Conservation (phyloP, 345 rosid genomes). For the Ricinus communis region DNA sequence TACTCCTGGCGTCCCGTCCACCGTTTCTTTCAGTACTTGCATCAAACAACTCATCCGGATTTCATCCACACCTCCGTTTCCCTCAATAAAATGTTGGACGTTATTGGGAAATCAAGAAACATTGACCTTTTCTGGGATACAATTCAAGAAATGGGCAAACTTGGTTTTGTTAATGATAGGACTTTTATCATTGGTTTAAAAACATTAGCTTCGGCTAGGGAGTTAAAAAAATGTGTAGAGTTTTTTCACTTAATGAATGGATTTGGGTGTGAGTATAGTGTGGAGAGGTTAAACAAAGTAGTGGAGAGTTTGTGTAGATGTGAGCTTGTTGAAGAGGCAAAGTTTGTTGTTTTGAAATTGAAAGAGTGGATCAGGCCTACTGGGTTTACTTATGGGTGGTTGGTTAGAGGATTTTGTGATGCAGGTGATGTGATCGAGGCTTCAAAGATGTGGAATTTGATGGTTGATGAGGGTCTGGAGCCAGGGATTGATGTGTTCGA, state of each 20-base stretch:
- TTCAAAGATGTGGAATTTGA: conserved; percentile 69
- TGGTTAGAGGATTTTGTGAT: conserved; percentile 65
- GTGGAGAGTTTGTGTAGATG: conserved; percentile 52
- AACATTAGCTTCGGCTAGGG: conserved; percentile 61
- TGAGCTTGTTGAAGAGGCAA: conserved; percentile 69
- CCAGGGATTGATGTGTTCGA: conserved; percentile 55
- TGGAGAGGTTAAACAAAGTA: conserved; percentile 51
- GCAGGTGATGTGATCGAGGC: conserved; percentile 74
- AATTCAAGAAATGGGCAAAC: conserved; percentile 46
- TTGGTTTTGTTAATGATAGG: conserved; percentile 58
- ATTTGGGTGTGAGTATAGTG: conserved; percentile 48
- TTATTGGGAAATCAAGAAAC: conserved; percentile 65
- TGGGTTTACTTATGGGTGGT: conserved; percentile 56
- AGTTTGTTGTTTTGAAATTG: conserved; percentile 54
- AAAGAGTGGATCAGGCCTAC: conserved; percentile 51
- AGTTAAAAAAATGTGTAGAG: conserved; percentile 64
- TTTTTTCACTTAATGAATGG: conserved; percentile 69
- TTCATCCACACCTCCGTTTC: conserved; percentile 54
- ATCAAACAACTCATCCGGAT: conserved; percentile 25
- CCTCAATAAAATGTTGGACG: conserved; percentile 64
- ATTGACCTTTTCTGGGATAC: conserved; percentile 69
- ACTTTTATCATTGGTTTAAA: conserved; percentile 62
- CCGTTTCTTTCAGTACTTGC: conserved; percentile 66
- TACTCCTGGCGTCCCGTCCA: conserved; percentile 82
- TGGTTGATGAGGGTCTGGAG: conserved; percentile 70